These are phyloP conservation scores for Quercus cerris DNA, from an alignment of 306 rosid genomes.

Conservation along the genomic window DNA sequence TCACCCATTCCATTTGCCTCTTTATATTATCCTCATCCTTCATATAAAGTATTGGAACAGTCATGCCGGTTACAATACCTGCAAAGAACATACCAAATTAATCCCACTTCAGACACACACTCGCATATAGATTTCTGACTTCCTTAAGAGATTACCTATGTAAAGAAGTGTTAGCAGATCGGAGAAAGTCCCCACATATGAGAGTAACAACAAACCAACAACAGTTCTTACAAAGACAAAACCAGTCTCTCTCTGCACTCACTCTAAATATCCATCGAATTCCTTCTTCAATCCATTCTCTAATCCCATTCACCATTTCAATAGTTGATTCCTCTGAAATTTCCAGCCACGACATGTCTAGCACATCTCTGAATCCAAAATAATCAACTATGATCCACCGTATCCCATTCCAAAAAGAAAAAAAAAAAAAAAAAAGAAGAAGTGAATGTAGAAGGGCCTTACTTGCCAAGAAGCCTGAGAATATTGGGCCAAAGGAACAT, in stretches of 20 bases:
- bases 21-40: constrained; percentile 44
- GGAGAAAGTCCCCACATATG: constrained; percentile 36
- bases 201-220: constrained; percentile 38
- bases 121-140: background rate
- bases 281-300: constrained; percentile 42
- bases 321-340: constrained; percentile 30
- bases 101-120: background rate
- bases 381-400: background rate
- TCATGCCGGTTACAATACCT: constrained; percentile 45
- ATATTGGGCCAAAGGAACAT: too few relatives aligned
- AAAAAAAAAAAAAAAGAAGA: too few relatives aligned
- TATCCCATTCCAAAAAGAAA: too few relatives aligned
- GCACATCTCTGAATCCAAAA: constrained; percentile 42
- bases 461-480: too few relatives aligned
- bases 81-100: background rate
- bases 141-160: constrained; percentile 27
- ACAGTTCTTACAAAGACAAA: constrained; percentile 32
- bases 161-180: constrained; percentile 46
- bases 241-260: constrained; percentile 37
- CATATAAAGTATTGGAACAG: constrained; percentile 39
- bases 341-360: constrained; percentile 29
- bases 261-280: constrained; percentile 39
- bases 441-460: too few relatives aligned
- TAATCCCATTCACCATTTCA: constrained; percentile 16
- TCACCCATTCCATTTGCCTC: constrained; percentile 38